phyloP scores from a whole-genome alignment of 1,139 yeast species.

The Lodderomyces margitis region DNA sequence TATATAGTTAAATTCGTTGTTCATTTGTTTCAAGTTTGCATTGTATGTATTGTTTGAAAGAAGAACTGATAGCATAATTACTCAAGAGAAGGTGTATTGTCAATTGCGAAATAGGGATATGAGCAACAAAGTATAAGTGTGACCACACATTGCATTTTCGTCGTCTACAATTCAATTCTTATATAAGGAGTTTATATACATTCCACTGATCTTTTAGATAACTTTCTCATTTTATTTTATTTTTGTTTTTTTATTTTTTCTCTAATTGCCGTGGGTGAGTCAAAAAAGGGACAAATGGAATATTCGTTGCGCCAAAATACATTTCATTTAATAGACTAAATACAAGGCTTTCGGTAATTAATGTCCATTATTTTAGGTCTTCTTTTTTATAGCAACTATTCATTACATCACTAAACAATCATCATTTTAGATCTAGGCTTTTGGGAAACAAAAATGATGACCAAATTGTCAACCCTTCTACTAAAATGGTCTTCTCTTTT shows the following conservation, averaged over 20 bases:
- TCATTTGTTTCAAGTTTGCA: too few species aligned
- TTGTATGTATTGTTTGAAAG: too few species aligned
- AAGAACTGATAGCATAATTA: too few species aligned
- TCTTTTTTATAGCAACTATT: background rate
- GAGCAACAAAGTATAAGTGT: too few species aligned
- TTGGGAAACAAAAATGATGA: too few species aligned
- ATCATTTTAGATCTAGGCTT: background rate
- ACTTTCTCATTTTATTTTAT: background rate
- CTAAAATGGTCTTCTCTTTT: too few species aligned
- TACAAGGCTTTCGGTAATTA: background rate
- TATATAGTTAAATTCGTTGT: background rate
- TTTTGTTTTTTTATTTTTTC: background rate
- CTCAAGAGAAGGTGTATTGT: too few species aligned
- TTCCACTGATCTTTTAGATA: conserved; percentile 2
- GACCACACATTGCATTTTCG: too few species aligned
- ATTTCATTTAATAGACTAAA: background rate
- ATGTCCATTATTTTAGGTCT: background rate
- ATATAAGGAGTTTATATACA: background rate
- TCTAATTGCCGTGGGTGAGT: background rate
- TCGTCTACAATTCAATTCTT: too few species aligned
- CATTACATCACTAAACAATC: background rate
- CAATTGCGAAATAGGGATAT: too few species aligned
- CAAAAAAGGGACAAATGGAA: background rate
- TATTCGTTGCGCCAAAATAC: background rate
- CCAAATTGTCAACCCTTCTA: too few species aligned